Percentiles rank a stretch among this genome's conserved stretches.
phyloP scores from a whole-genome alignment of 352 stramenopile genomes.

The Lagenidium giganteum region DNA sequence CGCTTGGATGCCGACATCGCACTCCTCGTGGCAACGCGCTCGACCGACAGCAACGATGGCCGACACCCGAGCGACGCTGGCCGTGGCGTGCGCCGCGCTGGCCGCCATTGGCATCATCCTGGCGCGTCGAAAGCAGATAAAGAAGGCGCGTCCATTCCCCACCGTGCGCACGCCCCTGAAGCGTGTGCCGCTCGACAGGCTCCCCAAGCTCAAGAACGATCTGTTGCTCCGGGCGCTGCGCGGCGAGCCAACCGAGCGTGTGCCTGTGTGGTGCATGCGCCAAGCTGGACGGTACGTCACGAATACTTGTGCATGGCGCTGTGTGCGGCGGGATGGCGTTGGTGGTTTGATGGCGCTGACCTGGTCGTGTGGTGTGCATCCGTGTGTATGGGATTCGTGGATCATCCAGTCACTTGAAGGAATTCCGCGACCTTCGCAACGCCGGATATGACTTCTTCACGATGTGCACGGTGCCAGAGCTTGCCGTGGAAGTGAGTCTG shows the following conservation, averaged over 20 bases:
- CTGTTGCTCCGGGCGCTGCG: conserved; percentile 80
- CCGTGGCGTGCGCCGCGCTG: conserved; percentile 30
- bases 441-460: conserved; percentile 89
- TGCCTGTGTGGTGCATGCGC: conserved; percentile 97
- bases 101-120: conserved; percentile 58
- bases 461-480: conserved; percentile 80
- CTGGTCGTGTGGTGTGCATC: not conserved
- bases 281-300: conserved; percentile 92
- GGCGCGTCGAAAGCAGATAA: conserved; percentile 39
- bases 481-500: conserved; percentile 95
- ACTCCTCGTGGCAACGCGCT: no score
- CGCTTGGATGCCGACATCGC: no score
- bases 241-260: conserved; percentile 85
- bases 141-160: conserved; percentile 51
- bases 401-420: conserved; percentile 66
- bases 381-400: not conserved
- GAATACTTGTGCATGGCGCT: conserved; percentile 9
- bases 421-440: conserved; percentile 83
- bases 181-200: conserved; percentile 54
- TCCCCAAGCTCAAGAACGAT: conserved; percentile 89
- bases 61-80: no score
- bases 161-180: conserved; percentile 62
- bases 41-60: no score
- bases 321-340: not conserved
- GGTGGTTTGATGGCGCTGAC: not conserved